Conservation (phyloP, 345 rosid genomes). For the Limnanthes douglasii region DNA sequence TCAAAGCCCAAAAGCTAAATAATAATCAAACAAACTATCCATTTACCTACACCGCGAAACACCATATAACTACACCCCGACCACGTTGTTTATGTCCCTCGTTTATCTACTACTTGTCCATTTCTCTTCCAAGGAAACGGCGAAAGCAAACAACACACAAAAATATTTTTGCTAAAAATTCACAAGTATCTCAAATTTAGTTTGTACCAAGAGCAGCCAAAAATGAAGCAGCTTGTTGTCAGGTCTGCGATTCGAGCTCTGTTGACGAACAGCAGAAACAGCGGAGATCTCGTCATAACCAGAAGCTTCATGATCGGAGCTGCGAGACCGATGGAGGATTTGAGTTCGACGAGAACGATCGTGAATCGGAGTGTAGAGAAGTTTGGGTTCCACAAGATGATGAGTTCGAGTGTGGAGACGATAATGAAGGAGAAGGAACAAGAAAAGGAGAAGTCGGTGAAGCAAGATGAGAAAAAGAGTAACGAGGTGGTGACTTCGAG, state of each 20-base stretch:
- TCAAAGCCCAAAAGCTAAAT: too few relatives aligned
- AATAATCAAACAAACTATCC: too few relatives aligned
- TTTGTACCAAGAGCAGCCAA: background rate
- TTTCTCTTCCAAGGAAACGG: background rate
- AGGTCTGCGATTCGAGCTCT: slow-evolving; percentile 14
- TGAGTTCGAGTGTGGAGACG: slow-evolving; percentile 6
- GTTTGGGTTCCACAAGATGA: too few relatives aligned
- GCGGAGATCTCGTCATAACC: slow-evolving; percentile 7
- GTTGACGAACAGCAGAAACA: slow-evolving; percentile 5
- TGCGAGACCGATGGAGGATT: slow-evolving; percentile 1
- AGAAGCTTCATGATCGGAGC: slow-evolving; percentile 1
- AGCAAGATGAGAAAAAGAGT: slow-evolving; percentile 13
- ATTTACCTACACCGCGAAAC: background rate
- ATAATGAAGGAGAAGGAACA: slow-evolving; percentile 8
- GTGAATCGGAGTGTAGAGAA: slow-evolving; percentile 6
- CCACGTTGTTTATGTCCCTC: background rate
- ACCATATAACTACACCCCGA: background rate
- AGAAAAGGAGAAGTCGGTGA: slow-evolving; percentile 5
- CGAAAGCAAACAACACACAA: background rate
- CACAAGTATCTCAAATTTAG: background rate
- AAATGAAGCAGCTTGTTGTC: slow-evolving; percentile 20
- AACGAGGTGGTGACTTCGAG: slow-evolving; percentile 19
- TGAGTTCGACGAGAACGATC: slow-evolving; percentile 12
- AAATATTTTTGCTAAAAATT: background rate
- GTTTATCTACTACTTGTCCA: background rate